These are phyloP conservation scores for Fraxinus platypoda DNA, from an alignment of 305 asterid genomes.

Conservation along the genomic window DNA sequence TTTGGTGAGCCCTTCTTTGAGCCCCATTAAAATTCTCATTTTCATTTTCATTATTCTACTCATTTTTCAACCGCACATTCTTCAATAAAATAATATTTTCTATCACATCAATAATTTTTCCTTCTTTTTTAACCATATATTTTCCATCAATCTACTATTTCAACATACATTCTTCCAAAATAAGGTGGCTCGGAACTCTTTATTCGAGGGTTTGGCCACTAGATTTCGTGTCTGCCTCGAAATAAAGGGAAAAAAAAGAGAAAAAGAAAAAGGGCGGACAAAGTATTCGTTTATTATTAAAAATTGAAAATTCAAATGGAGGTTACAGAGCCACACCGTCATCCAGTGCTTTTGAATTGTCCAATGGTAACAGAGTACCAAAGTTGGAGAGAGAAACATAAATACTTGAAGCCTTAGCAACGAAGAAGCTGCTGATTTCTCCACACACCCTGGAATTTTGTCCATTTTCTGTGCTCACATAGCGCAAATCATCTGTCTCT, in stretches of 20 bases:
- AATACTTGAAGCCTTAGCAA: constrained; percentile 1
- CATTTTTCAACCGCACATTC: too few relatives aligned
- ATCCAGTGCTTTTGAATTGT: constrained; percentile 21
- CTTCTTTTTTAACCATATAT: too few relatives aligned
- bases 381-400: background rate
- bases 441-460: constrained; percentile 16
- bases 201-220: background rate
- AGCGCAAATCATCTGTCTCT: background rate
- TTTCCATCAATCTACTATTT: too few relatives aligned
- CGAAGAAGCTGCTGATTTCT: constrained; percentile 28
- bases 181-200: too few relatives aligned
- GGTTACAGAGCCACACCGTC: constrained; percentile 13
- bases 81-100: too few relatives aligned
- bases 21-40: too few relatives aligned
- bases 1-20: too few relatives aligned
- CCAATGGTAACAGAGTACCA: constrained; percentile 26
- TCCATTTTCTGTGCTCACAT: background rate
- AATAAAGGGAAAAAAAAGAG: background rate
- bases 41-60: too few relatives aligned
- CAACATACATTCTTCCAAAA: too few relatives aligned
- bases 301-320: constrained; percentile 28
- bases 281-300: background rate
- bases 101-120: too few relatives aligned
- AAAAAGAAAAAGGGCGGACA: background rate
- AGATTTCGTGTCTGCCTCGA: background rate